Conservation (phyloP, 257 asterid species). For the Ballota nigra region DNA sequence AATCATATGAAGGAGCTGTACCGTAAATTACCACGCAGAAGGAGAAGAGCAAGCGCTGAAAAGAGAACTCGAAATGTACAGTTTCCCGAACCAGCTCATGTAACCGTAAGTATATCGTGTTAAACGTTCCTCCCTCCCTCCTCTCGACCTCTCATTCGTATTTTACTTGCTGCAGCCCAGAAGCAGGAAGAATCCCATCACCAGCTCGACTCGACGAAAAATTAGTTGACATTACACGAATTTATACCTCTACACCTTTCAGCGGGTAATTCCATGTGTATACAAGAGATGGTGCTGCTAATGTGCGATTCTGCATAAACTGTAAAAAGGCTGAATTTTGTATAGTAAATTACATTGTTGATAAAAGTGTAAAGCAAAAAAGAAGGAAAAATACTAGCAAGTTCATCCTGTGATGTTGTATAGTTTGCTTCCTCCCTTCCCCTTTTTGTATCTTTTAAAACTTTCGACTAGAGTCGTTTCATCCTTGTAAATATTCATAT, state of each 20-base stretch:
- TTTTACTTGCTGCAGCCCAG: conserved; percentile 30
- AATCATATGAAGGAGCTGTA: conserved; percentile 48
- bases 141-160: not conserved
- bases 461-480: not conserved
- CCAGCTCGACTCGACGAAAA: conserved; percentile 2
- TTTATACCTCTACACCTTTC: not conserved
- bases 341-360: conserved; percentile 1
- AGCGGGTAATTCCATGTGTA: conserved; percentile 19
- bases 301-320: not conserved
- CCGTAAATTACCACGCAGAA: conserved; percentile 27
- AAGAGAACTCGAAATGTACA: conserved; percentile 14
- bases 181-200: conserved; percentile 11
- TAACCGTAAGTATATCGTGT: conserved; percentile 29
- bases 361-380: not conserved
- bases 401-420: not conserved
- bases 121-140: not conserved
- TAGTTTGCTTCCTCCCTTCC: not conserved
- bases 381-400: not conserved
- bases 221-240: conserved; percentile 15
- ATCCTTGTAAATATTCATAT: not conserved
- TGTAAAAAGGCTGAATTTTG: not conserved
- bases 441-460: not conserved
- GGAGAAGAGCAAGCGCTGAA: conserved; percentile 25
- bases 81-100: conserved; percentile 24
- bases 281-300: conserved; percentile 11